Evolutionary conservation across 257 asterid species (phyloP), one percentile per base, ranked within the genome.

Genomic region (Solanum megistacrolobum): DNA sequence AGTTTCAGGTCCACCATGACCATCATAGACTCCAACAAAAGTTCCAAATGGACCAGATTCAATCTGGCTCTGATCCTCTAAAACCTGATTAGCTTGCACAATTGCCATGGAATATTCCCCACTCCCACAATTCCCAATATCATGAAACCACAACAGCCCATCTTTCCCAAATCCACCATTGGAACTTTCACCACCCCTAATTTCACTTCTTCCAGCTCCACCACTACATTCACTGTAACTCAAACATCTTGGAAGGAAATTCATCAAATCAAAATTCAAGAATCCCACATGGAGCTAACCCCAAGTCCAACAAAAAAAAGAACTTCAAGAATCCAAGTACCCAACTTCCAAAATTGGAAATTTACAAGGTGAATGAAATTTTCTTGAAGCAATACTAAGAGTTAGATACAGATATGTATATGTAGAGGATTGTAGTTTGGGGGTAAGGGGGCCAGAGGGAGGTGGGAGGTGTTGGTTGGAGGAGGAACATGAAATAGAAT

Each of bases 71-170:
- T 96, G 98, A 93, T 96, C 98, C 92, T 96, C 98, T 14, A 96
- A 92, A 86, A 95, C 91, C 85, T 94, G 93, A 88, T 96, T 96
- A 11, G 98, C 98, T 93, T 96, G 98, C 90, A 96, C 95, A 88
- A 94, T 95, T 68, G 98, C 95, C 98, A 95, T 95, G 1, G 98
- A 96, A 88, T 92, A 96, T 66, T 95, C 98, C 25, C 98, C 98
- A 86, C 90, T 94, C 88, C 93, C 91, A 91, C 91, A 97, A 29
- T 93, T 97, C 34, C 98, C 98, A 32, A 90, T 90, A 83, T 96
- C 98, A 91, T 92, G 92, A 86, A 91, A 95, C 98, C 98, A 94
- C 46, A 94, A 89, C 87, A 95, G 92, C 78, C 98, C 98, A 43
- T 96, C 98, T 87, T 62, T 84, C 23, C 88, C 91, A 83, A 84